Base-by-base conservation (phyloP, 441 rosid genomes). In the Melianthus villosus region DNA sequence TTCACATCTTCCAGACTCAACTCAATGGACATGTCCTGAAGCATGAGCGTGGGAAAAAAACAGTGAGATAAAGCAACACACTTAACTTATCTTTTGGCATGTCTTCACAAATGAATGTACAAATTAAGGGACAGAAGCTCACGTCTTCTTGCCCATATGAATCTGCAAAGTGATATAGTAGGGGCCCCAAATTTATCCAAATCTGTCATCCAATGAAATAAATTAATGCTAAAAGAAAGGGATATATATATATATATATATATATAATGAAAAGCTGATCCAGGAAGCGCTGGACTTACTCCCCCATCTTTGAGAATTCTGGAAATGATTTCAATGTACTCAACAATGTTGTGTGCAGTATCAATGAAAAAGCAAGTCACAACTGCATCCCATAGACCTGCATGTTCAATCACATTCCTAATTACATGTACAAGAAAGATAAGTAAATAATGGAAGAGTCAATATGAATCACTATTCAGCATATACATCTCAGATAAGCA, bases 351-450 rank as follows among this genome's bases (percentile, higher is more conserved):
- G 62, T 89, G 96, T 38, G 98, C 94, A 0, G 98, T 84, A 56
- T 84, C 98, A 25, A 89, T 89, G 48, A 84, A 89, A 67, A 89
- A 89, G 53, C 96, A 89, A 45, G 96, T 84, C 22, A 79, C 94
- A 44, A 91, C 86, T 36, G 77, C 96, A 73, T 89, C 96, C 98
- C 94, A 84, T 45, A 46, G 57, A 44, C 94, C 98, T 89, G 76
- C 68, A 69, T 46, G 22, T 17, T 48, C 33, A 51, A 64, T n/a
- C 50, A 56, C n/a, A n/a, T n/a, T n/a, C n/a, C n/a, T n/a, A n/a
- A n/a, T n/a, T n/a, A n/a, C n/a, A n/a, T n/a, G n/a, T n/a, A n/a
- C n/a, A n/a, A n/a, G n/a, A n/a, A n/a, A n/a, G n/a, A n/a, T n/a
- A n/a, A n/a, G n/a, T n/a, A n/a, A n/a, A n/a, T 14, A 22, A 16